Conservation (phyloP, 441 rosid genomes). For the Cnidoscolus chayamansa region DNA sequence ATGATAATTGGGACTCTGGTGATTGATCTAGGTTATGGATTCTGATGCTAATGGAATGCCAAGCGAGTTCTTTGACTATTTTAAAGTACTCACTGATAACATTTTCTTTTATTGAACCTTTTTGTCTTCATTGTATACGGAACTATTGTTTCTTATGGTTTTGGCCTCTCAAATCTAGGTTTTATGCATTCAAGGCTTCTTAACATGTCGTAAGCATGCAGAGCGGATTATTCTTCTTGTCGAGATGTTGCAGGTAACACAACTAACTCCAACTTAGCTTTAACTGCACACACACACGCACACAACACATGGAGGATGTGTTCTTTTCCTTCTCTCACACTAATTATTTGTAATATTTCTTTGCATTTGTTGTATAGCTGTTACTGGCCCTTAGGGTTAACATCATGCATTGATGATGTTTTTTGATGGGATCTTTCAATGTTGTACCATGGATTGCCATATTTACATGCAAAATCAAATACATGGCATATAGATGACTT, state of each 20-base stretch:
- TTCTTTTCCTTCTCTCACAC: background rate
- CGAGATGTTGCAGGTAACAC: conserved; percentile 94
- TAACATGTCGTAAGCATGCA: conserved; percentile 95
- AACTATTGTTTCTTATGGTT: conserved; percentile 8
- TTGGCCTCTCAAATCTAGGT: conserved; percentile 47
- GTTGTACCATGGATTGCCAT: background rate
- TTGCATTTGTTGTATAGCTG: background rate
- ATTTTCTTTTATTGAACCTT: conserved; percentile 3
- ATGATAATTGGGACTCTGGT: conserved; percentile 14
- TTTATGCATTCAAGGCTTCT: conserved; percentile 95
- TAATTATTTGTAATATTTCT: background rate
- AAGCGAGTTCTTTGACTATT: conserved; percentile 95
- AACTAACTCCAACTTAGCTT: conserved; percentile 4
- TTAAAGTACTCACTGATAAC: conserved; percentile 50
- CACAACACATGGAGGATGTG: background rate
- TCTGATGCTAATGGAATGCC: conserved; percentile 99
- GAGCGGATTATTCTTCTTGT: conserved; percentile 91
- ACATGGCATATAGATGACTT: background rate
- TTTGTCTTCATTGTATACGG: background rate
- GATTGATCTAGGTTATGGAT: conserved; percentile 76
- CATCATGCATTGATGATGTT: background rate
- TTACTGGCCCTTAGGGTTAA: background rate
- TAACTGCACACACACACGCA: background rate
- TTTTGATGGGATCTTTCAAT: background rate
- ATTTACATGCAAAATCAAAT: background rate